Conservation (phyloP, 2,329 filamentous ascomycete species). For the Westerdykella ornata region DNA sequence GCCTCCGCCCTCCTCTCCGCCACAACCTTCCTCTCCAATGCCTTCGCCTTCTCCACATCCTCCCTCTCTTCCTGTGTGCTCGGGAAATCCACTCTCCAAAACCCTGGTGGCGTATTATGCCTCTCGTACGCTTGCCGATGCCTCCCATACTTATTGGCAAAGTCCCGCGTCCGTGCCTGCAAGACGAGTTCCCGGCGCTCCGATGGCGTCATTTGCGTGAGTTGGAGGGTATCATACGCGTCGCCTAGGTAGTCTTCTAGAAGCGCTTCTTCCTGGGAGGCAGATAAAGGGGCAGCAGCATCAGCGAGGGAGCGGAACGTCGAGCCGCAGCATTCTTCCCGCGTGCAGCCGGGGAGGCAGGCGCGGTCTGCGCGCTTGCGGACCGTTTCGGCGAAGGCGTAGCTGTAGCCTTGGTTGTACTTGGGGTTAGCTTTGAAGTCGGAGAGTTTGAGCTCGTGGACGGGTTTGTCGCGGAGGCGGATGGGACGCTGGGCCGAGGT, state of each 20-base stretch:
- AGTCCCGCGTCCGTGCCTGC: slow-evolving; percentile 65
- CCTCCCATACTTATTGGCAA: slow-evolving; percentile 69
- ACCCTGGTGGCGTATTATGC: slow-evolving; percentile 70
- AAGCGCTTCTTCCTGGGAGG: slow-evolving; percentile 34
- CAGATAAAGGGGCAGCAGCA: slow-evolving; percentile 24
- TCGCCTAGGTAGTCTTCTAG: slow-evolving; percentile 52
- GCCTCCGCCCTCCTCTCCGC: slow-evolving; percentile 74
- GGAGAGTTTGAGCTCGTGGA: slow-evolving; percentile 53
- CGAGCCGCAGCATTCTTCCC: slow-evolving; percentile 68
- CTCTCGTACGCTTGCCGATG: slow-evolving; percentile 71
- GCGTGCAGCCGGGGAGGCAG: slow-evolving; percentile 66
- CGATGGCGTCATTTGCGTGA: slow-evolving; percentile 48
- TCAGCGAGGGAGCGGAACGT: slow-evolving; percentile 61
- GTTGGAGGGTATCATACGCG: slow-evolving; percentile 31
- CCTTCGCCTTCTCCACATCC: slow-evolving; percentile 59
- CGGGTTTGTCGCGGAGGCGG: slow-evolving; percentile 48
- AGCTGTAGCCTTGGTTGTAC: slow-evolving; percentile 63
- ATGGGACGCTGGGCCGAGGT: background rate
- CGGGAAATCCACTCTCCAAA: slow-evolving; percentile 87
- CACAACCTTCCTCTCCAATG: slow-evolving; percentile 57
- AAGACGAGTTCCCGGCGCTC: slow-evolving; percentile 62
- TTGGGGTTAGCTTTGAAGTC: slow-evolving; percentile 80
- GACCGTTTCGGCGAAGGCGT: slow-evolving; percentile 68
- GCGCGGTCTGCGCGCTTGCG: slow-evolving; percentile 63
- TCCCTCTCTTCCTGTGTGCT: slow-evolving; percentile 70